Conservation (phyloP, 257 asterid species). For the Solanum lignicaule region DNA sequence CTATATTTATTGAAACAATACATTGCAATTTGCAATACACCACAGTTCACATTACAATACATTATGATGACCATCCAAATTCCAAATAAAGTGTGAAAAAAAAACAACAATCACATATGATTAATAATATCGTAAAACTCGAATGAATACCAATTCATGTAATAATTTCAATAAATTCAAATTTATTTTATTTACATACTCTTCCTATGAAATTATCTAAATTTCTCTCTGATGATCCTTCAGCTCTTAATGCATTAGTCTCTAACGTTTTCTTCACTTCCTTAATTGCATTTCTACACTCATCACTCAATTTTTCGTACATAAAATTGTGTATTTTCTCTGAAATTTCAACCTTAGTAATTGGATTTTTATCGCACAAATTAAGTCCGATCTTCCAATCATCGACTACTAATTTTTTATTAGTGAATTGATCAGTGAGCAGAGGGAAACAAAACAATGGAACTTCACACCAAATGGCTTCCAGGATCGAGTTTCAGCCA, state of each 20-base stretch:
- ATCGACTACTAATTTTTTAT: slow-evolving; percentile 27
- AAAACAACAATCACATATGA: neutral
- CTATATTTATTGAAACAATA: too few species aligned
- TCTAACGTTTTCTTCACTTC: slow-evolving; percentile 14
- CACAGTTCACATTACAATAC: too few species aligned
- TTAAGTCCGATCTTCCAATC: slow-evolving; percentile 40
- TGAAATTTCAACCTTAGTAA: slow-evolving; percentile 11
- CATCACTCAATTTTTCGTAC: slow-evolving; percentile 7
- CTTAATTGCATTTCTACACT: slow-evolving; percentile 14
- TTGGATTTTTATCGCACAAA: slow-evolving; percentile 14
- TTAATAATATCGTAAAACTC: neutral
- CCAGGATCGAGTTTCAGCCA: slow-evolving; percentile 38
- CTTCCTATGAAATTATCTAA: slow-evolving; percentile 14
- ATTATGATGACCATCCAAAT: too few species aligned
- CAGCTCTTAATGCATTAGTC: slow-evolving; percentile 7
- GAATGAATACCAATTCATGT: neutral
- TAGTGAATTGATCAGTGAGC: slow-evolving; percentile 40
- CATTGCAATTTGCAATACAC: too few species aligned
- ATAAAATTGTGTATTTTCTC: slow-evolving; percentile 20
- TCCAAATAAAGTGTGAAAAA: too few species aligned
- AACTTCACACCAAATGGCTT: slow-evolving; percentile 30
- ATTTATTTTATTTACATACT: neutral
- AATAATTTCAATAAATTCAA: neutral
- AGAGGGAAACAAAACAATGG: slow-evolving; percentile 40
- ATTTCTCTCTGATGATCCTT: slow-evolving; percentile 32